Evolutionary conservation across 2,329 filamentous ascomycete species (phyloP), one percentile per base, ranked within the genome.

Genomic region (Xylaria polymorpha): DNA sequence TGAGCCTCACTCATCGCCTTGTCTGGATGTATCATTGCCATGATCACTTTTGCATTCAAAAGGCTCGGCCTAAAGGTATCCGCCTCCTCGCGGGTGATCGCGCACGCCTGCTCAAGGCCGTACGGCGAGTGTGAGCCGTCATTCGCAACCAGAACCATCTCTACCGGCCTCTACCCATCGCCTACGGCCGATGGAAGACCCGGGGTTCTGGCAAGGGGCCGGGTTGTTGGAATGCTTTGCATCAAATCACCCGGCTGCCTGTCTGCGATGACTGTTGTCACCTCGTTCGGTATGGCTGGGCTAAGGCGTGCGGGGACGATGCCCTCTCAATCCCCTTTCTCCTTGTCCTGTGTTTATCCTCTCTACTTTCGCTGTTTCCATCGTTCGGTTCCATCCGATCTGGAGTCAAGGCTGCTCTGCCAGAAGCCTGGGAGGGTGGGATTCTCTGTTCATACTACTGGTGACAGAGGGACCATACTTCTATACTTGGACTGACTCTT

Each of bases 401-500:
- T 35, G 68, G 70, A 72, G 70, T 70, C 70, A 68, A 72, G 70
- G 70, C 70, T 72, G 68, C 70, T 71, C 58, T 66, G 44, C 68
- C 55, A 72, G 70, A 72, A 72, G 70, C 70, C 70, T 72, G 70
- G 70, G 70, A 64, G 70, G 70, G 70, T 56, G 70, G 70, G 70
- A 70, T 68, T 50, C 67, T 69, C 68, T 67, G 61, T 57, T 57
- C 60, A 20, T 43, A 32, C 18, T 37, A 18, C 43, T 53, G n/a
- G 46, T 58, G 53, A 66, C 68, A 62, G 68, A 71, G 70, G 70
- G 68, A 53, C 25, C 22, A 63, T 55, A 25, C 15, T 41, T 72
- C 61, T 25, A 46, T 61, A 50, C 44, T 58, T 58, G 41, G 32
- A 68, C 41, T 58, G 6, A 41, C 37, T 48, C n/a, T 62, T 39